phyloP scores from a whole-genome alignment of 208 protist species.

The Crithidia acanthocephali region DNA sequence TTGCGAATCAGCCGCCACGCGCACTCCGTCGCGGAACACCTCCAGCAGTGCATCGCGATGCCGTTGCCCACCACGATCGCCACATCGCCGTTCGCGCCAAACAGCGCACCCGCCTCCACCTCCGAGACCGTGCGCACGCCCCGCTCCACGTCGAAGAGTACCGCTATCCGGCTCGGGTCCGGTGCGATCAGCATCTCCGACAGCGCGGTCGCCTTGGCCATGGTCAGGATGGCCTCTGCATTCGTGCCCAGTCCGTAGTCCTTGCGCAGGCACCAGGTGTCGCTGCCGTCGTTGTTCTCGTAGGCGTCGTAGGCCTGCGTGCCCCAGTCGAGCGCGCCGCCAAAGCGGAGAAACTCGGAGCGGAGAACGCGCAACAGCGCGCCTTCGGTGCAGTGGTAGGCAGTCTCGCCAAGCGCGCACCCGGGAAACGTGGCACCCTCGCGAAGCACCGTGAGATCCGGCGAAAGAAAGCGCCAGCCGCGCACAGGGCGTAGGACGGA shows the following conservation, averaged over 20 bases:
- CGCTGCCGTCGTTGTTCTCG: constrained; percentile 64
- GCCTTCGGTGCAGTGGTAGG: constrained; percentile 78
- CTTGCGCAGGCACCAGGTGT: constrained; percentile 71
- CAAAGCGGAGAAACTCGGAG: constrained; percentile 78
- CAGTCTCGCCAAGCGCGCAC: constrained; percentile 61
- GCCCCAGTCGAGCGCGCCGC: constrained; percentile 68
- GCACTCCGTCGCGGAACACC: constrained; percentile 30
- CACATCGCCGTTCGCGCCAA: constrained; percentile 57
- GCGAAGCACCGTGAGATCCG: constrained; percentile 50
- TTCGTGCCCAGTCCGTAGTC: constrained; percentile 70
- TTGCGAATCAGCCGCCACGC: constrained; percentile 55
- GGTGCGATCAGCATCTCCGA: constrained; percentile 52
- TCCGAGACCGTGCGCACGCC: constrained; percentile 39
- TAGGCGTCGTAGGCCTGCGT: constrained; percentile 65
- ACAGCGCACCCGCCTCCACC: constrained; percentile 17
- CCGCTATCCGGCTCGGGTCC: constrained; percentile 59
- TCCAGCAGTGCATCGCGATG: constrained; percentile 71
- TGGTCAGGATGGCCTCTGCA: constrained; percentile 71
- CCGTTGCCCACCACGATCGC: constrained; percentile 61
- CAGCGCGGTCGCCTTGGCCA: constrained; percentile 43
- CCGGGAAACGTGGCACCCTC: constrained; percentile 67
- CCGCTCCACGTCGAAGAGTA: constrained; percentile 69
- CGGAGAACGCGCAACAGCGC: constrained; percentile 62
- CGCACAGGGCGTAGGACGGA: constrained; percentile 47
- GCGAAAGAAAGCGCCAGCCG: constrained; percentile 70